Base-by-base conservation (phyloP, 306 rosid genomes). In the Corylus heterophylla region DNA sequence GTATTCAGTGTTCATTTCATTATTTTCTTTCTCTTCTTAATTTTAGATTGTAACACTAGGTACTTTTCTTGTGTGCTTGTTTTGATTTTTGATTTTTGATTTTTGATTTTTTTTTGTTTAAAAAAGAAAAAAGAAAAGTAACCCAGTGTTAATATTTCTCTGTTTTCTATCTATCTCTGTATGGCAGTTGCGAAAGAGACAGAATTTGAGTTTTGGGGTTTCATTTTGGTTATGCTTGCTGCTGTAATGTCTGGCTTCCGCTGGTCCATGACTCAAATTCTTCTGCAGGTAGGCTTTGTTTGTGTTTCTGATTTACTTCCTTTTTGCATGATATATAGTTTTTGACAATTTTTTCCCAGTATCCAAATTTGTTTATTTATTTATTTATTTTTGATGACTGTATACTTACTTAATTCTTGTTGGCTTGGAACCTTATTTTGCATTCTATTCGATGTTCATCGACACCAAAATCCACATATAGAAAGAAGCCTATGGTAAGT, bases 231-330 rank as follows among this genome's bases (percentile, higher is more conserved):
- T 74, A 95, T 95, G 98, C 98, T 95, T 83, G 99, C 98, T 82
- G 92, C 97, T 85, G 99, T 95, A 72, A 95, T 95, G 98, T 95
- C 99, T 17, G 98, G 99, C 75, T 95, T 95, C 74, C 93, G 99
- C 44, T 95, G 96, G 99, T 93, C 90, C 74, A 95, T 95, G 98
- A 95, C 99, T 76, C 98, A 95, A 81, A 90, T 95, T 76, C 99
- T 95, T 89, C 86, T 93, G 75, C 99, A 95, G 94, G 99, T 95
- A 71, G 83, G 73, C 5, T 54, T 67, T 67, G 59, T 81, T 74
- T 78, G 14, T 72, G 54, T 82, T 77, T 74, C 74, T 31, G 2
- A 73, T 73, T 73, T 31, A 50, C 37, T 68, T 47, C 49, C 45
- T 62, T 9, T 74, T 50, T 61, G 58, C 7, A 54, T 58, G n/a